phyloP scores from a whole-genome alignment of 257 asterid species.

The Capsicum pubescens region DNA sequence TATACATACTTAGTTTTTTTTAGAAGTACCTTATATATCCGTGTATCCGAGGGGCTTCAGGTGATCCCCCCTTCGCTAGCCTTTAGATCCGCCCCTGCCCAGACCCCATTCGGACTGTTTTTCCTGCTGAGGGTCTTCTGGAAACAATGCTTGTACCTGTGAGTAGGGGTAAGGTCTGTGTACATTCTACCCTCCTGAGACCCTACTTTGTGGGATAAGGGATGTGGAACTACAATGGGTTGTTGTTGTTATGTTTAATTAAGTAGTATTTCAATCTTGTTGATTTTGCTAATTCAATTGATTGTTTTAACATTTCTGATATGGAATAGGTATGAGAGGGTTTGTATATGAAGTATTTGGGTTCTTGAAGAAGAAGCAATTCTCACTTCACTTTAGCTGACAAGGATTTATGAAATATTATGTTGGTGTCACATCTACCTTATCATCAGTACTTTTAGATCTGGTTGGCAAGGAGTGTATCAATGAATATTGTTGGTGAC shows the following conservation, averaged over 20 bases:
- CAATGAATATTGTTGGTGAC: conserved; percentile 58
- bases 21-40: too few relatives aligned
- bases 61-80: too few relatives aligned
- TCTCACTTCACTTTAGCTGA: conserved; percentile 47
- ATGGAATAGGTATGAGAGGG: conserved; percentile 40
- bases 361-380: conserved; percentile 51
- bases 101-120: too few relatives aligned
- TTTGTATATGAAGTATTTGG: conserved; percentile 40
- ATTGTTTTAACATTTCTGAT: conserved; percentile 39
- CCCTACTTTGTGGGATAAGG: neutral
- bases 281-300: conserved; percentile 36
- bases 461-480: conserved; percentile 56
- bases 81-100: too few relatives aligned
- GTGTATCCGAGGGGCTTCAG: too few relatives aligned
- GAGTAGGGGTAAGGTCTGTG: too few relatives aligned
- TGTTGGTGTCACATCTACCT: conserved; percentile 42
- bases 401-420: conserved; percentile 52
- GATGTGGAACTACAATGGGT: neutral
- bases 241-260: neutral
- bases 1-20: too few relatives aligned
- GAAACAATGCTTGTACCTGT: too few relatives aligned
- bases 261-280: neutral
- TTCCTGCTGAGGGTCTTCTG: too few relatives aligned
- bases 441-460: conserved; percentile 49
- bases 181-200: too few relatives aligned